Evolutionary conservation across 2,329 filamentous ascomycete genomes (phyloP).

Genomic region (Trichoderma oligosporum): DNA sequence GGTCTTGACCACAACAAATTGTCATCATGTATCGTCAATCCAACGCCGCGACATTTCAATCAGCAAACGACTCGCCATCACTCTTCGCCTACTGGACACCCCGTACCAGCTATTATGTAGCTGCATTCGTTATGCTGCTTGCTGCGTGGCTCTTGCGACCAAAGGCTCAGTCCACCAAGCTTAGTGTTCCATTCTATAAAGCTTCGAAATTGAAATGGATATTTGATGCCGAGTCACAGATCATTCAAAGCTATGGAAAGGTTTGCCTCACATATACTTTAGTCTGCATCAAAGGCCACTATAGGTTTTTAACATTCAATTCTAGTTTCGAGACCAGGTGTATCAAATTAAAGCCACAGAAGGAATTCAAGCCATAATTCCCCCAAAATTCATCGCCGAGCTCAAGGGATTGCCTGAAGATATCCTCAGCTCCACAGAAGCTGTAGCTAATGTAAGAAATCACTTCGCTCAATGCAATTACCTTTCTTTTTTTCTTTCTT

Average conservation of each 20-base stretch:
- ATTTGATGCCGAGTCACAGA: conserved; percentile 45
- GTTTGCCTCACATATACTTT: conserved; percentile 29
- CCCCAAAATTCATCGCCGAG: conserved; percentile 43
- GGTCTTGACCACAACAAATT: neutral
- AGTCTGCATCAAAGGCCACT: too few relatives aligned
- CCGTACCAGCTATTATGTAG: neutral
- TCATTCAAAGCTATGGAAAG: conserved; percentile 49
- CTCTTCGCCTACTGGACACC: conserved; percentile 1
- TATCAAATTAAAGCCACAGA: conserved; percentile 52
- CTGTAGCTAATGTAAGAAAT: conserved; percentile 45
- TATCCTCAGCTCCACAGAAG: conserved; percentile 46
- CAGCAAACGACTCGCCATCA: neutral
- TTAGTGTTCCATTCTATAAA: conserved; percentile 46
- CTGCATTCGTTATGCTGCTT: neutral
- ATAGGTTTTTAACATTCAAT: too few relatives aligned
- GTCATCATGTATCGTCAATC: conserved; percentile 7
- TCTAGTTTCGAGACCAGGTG: conserved; percentile 45
- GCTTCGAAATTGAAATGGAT: conserved; percentile 49
- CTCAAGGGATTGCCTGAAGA: conserved; percentile 48
- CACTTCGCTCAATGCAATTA: too few relatives aligned
- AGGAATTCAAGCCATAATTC: conserved; percentile 46
- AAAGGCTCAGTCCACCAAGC: conserved; percentile 19
- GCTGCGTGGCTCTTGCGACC: conserved; percentile 1
- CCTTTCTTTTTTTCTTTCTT: too few relatives aligned
- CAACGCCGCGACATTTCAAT: neutral